Percentiles rank a stretch among this genome's conserved stretches.
Evolutionary conservation across 192 early-diverging fungal genomes (phyloP).

Genomic region (Entomortierella lignicola): DNA sequence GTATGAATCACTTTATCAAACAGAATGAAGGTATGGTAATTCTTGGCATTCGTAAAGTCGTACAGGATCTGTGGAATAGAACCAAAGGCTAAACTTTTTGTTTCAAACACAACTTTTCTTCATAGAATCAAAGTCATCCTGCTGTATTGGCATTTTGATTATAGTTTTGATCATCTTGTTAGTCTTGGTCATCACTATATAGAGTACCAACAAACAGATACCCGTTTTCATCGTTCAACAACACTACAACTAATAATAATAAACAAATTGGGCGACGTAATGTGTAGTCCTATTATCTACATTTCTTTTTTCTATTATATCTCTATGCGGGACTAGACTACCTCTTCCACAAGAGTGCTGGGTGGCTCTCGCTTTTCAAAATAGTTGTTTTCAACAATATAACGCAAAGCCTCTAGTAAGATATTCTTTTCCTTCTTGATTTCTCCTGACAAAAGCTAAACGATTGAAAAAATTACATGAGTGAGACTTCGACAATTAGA

Average conservation of each 20-base stretch:
- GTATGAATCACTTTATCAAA: slow-evolving; percentile 64
- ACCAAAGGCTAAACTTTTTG: background rate
- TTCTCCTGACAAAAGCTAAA: slow-evolving; percentile 67
- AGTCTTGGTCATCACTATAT: slow-evolving; percentile 62
- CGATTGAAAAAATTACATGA: background rate
- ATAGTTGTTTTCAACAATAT: slow-evolving; percentile 67
- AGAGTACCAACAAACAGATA: background rate
- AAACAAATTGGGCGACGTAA: too few species aligned
- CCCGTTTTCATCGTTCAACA: background rate
- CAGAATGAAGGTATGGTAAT: slow-evolving; percentile 63
- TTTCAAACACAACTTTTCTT: background rate
- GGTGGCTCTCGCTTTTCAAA: slow-evolving; percentile 50
- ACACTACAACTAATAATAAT: background rate
- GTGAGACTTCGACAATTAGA: too few species aligned
- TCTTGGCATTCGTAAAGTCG: too few species aligned
- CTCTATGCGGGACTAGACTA: too few species aligned
- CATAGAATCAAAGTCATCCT: slow-evolving; percentile 64
- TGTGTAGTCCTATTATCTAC: too few species aligned
- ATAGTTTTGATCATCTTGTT: slow-evolving; percentile 66
- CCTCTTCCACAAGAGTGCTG: slow-evolving; percentile 23
- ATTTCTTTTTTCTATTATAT: too few species aligned
- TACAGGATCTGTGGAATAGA: too few species aligned
- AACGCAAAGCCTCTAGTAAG: slow-evolving; percentile 71
- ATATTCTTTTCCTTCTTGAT: slow-evolving; percentile 70
- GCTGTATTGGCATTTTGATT: slow-evolving; percentile 65